Evolutionary conservation across 352 stramenopile genomes (phyloP), one percentile per base, ranked within the genome.

Genomic region (Phytophthora foliorum): DNA sequence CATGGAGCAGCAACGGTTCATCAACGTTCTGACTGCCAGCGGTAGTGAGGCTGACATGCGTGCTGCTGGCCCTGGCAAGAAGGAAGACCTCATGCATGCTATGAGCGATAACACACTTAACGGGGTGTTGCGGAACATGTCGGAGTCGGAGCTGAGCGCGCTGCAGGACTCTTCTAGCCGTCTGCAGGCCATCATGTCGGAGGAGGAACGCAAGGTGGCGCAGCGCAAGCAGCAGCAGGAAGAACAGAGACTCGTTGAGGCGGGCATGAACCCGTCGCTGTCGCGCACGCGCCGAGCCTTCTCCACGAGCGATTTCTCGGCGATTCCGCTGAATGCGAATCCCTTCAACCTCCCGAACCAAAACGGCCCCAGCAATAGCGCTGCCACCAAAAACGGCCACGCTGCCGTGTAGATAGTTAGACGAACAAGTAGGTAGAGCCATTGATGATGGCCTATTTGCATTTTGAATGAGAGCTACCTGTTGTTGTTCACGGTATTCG

Each of bases 1-100:
- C 67, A 38, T 93, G 19, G 85, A 93, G 63, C 85, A 93, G 67
- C 85, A 93, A 66, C 83, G 85, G 21, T 86, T 93, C 57, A 90
- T 93, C 49, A 78, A 84, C 27, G 85, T 78, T 19, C 71, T 93
- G 17, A 88, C 85, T 21, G 70, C 60, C 22, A 89, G 71, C 21
- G 77, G 77, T 34, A 91, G 81, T 53, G 83, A 91, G 60, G 84
- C 72, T 3, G 83, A 92, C 25, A 78, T 87, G 24, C 72, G 59
- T 31, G 46, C 34, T 13, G 52, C 59, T 13, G 72, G 62, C 8
- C 34, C 52, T 27, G 59, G 60, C 27, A 65, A 71, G 32, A 81
- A 85, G n/a, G 69, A 87, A 2, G 81, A 89, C 45, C 74, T 91
- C 2, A 74, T 73, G 77, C 83, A 91, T 58, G 86, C 83, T 32